Base-by-base conservation (phyloP, 805 yeast genomes). In the Sugiyamaella mastotermitis region DNA sequence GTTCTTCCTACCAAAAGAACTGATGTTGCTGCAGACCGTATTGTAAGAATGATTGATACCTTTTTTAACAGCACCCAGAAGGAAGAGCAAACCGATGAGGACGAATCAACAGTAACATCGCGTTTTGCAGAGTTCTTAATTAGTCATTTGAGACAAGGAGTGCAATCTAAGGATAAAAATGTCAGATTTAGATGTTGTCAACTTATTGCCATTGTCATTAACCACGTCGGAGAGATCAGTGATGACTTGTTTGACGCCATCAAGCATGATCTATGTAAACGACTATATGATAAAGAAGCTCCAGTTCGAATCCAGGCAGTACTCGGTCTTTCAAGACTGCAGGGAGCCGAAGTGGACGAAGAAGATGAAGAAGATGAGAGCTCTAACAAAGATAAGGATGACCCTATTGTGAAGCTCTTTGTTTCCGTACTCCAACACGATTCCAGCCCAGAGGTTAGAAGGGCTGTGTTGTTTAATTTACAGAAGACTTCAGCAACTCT, bases 111-210 rank as follows among this genome's bases (percentile, higher is more conserved):
- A 2, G 37, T 66, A 3, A 68, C 72, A 31, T 55, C 73, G 2
- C 61, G 68, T 15, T 83, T 86, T 51, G 70, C 81, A 9, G 78
- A 77, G 40, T 63, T 61, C 40, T 57, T 86, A 20, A 69, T 85
- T 2, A 67, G 74, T 15, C 90, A 83, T 57, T 60, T 87, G 25
- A 58, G 83, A n/a, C 68, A 78, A 42, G 97, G 97, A 1, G 68
- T 83, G 1, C 84, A 80, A 45, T 82, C 95, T 9, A 74, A 74
- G 48, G 82, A 83, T 53, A 78, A 74, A 51, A 74, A 71, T 41
- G 96, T 90, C 1, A 64, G 98, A 34, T 87, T 72, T 58, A 68
- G 97, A 43, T 82, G 78, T 6, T 80, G 83, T 26, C 95, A 85
- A 53, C 62, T 85, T 19, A 62, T 85, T 33, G 83, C 88, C 1